Percentiles rank a stretch among this genome's conserved stretches.
phyloP scores from a whole-genome alignment of 208 protist genomes.

The Herpetomonas tarakana region DNA sequence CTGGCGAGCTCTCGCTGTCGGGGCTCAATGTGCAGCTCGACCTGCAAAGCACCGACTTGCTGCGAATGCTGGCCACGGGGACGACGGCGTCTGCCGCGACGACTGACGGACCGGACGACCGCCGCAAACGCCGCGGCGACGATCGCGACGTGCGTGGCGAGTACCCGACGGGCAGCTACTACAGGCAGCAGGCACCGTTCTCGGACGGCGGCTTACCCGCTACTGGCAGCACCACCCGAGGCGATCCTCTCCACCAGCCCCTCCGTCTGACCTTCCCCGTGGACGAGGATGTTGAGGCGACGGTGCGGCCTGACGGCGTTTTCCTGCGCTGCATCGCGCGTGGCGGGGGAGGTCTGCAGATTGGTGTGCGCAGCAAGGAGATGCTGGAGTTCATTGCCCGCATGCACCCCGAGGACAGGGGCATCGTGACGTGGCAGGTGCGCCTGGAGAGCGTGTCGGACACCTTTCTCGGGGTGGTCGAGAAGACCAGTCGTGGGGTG shows the following conservation, averaged over 20 bases:
- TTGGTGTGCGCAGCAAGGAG: slow-evolving; percentile 80
- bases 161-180: not conserved
- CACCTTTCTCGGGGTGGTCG: slow-evolving; percentile 75
- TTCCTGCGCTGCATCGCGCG: slow-evolving; percentile 54
- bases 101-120: slow-evolving; percentile 1
- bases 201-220: too few species aligned
- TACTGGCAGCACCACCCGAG: not conserved
- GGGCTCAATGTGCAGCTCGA: slow-evolving; percentile 57
- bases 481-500: slow-evolving; percentile 30
- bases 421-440: slow-evolving; percentile 64
- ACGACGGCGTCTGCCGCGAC: not conserved
- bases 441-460: slow-evolving; percentile 63
- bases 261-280: slow-evolving; percentile 56
- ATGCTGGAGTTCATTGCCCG: slow-evolving; percentile 35
- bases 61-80: not conserved
- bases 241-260: not conserved
- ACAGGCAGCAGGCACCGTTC: too few species aligned
- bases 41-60: slow-evolving; percentile 22
- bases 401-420: slow-evolving; percentile 46
- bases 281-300: slow-evolving; percentile 64
- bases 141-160: not conserved
- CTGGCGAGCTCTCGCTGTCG: slow-evolving; percentile 46
- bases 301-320: slow-evolving; percentile 43
- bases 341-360: slow-evolving; percentile 35
- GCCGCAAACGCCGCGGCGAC: not conserved